A percentile compares a stretch with the other conserved stretches of the same genome.
phyloP scores from a whole-genome alignment of 768 basidiomycete species.

The Boletus patriciae region DNA sequence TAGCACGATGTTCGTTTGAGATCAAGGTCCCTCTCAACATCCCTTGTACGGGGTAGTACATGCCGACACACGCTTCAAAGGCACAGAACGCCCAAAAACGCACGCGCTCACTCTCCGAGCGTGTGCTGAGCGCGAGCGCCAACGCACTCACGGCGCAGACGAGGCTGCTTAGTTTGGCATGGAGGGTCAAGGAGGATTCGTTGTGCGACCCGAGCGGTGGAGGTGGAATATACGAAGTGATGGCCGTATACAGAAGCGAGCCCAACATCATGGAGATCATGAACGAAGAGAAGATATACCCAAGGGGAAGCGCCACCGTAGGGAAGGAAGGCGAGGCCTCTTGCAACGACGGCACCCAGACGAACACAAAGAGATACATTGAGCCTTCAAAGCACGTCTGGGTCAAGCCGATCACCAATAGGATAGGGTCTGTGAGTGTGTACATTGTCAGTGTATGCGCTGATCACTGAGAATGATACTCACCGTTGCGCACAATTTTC shows the following conservation, averaged over 20 bases:
- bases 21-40: slow-evolving; percentile 68
- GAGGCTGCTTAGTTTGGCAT: slow-evolving; percentile 64
- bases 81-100: slow-evolving; percentile 74
- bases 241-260: slow-evolving; percentile 62
- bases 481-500: slow-evolving; percentile 55
- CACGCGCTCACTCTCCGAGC: slow-evolving; percentile 42
- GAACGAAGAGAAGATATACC: slow-evolving; percentile 78
- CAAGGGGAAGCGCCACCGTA: slow-evolving; percentile 54
- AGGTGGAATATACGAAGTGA: slow-evolving; percentile 38
- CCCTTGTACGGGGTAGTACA: slow-evolving; percentile 79
- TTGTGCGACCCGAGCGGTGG: slow-evolving; percentile 19
- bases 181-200: slow-evolving; percentile 51
- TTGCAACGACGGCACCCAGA: slow-evolving; percentile 78
- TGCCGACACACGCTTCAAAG: slow-evolving; percentile 75
- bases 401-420: slow-evolving; percentile 65
- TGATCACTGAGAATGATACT: not conserved
- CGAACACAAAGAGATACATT: slow-evolving; percentile 84
- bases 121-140: slow-evolving; percentile 52
- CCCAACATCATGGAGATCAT: slow-evolving; percentile 85
- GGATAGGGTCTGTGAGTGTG: slow-evolving; percentile 48
- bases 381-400: slow-evolving; percentile 84
- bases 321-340: slow-evolving; percentile 46
- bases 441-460: not conserved
- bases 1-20: slow-evolving; percentile 71
- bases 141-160: slow-evolving; percentile 61